Evolutionary conservation across 306 rosid genomes (phyloP), one percentile per base, ranked within the genome.

Genomic region (Acacia crassicarpa): DNA sequence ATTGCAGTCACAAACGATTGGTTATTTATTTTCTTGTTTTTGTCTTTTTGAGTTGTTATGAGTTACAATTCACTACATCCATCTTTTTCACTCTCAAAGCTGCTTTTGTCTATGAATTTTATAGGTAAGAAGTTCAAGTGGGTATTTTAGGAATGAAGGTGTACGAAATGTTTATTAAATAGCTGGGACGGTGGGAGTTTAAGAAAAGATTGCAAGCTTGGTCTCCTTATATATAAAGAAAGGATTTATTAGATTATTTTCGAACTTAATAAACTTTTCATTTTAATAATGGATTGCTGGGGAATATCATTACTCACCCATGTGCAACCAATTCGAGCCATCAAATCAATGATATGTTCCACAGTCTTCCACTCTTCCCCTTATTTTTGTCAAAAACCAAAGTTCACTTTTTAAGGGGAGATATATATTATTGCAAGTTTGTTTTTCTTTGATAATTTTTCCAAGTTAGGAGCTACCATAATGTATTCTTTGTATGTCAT

Each of bases 311-410:
- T 80, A 79, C 69, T 33, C 46, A 56, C 16, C 80, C 89, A 86
- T 86, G 89, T 86, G 89, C 89, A 71, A 44, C 83, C 84, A 83
- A 72, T 76, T 83, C 73, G 77, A 62, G 78, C 84, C 45, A 82
- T 53, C 49, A 80, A 83, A 75, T 76, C 79, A 83, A 80, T 83
- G 84, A 86, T 76, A 80, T 62, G 89, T 76, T 83, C 84, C 86
- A 80, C 77, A 77, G 80, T 71, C 80, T 58, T 8, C 65, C 65
- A n/a, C 65, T 58, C 73, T 51, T 56, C 78, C 41, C 76, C 16
- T 54, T 48, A 63, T 59, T 77, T 59, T 75, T 19, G 46, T 86
- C 79, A 70, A 86, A 72, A 48, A 65, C 63, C 82, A 27, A 80
- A 72, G 84, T 23, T 48, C 49, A 56, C 81, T 67, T 61, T 83